Conservation (phyloP, 805 yeast genomes). For the Metschnikowia gruessii region DNA sequence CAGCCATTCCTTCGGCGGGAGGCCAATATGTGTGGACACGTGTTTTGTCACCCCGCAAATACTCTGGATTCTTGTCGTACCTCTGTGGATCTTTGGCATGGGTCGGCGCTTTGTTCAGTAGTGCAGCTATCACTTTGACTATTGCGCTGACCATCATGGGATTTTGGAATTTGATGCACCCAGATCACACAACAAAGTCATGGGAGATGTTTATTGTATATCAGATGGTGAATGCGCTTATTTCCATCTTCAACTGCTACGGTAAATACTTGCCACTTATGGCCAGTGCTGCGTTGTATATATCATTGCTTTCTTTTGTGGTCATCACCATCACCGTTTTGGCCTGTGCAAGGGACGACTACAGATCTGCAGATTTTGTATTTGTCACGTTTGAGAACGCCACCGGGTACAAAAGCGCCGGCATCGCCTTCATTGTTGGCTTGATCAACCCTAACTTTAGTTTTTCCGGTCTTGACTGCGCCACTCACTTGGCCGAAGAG, state of each 20-base stretch:
- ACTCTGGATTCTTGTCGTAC: slow-evolving; percentile 38
- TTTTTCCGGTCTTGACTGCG: slow-evolving; percentile 40
- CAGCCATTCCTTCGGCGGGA: slow-evolving; percentile 42
- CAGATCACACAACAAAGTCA: slow-evolving; percentile 30
- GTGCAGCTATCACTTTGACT: slow-evolving; percentile 39
- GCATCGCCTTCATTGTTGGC: slow-evolving; percentile 23
- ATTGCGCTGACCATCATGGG: slow-evolving; percentile 38
- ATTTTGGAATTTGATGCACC: slow-evolving; percentile 36
- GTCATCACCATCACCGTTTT: slow-evolving; percentile 39
- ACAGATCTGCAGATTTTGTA: slow-evolving; percentile 32
- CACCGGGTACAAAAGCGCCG: slow-evolving; percentile 25
- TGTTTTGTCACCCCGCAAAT: slow-evolving; percentile 38
- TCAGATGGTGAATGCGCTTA: slow-evolving; percentile 32
- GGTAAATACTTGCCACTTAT: slow-evolving; percentile 35
- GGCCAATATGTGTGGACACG: slow-evolving; percentile 45
- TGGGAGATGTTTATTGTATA: slow-evolving; percentile 40
- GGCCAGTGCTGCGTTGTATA: slow-evolving; percentile 35
- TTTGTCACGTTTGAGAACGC: slow-evolving; percentile 24
- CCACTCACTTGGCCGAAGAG: slow-evolving; percentile 44
- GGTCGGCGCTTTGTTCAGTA: slow-evolving; percentile 43
- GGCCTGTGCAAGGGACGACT: slow-evolving; percentile 35
- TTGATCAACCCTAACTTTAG: slow-evolving; percentile 25
- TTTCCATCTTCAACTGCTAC: slow-evolving; percentile 36
- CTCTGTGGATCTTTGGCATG: slow-evolving; percentile 41
- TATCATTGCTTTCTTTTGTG: slow-evolving; percentile 34